These are phyloP conservation scores for Coemansia sp. DNA, from an alignment of 192 early-diverging fungal species.

Conservation along the genomic window DNA sequence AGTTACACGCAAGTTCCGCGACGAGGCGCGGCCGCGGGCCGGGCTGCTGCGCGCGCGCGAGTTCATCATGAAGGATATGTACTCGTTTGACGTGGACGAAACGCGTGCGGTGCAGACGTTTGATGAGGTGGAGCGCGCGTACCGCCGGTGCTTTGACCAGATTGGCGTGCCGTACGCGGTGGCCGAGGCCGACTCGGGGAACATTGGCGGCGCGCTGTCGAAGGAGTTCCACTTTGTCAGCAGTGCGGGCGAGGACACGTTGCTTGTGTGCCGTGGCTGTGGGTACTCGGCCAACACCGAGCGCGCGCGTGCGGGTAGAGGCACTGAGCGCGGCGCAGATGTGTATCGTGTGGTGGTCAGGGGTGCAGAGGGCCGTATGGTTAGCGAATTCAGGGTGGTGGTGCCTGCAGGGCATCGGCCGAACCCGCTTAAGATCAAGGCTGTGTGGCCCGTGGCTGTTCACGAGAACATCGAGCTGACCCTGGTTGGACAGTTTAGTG, in stretches of 20 bases:
- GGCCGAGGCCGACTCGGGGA: slow-evolving; percentile 89
- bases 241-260: slow-evolving; percentile 75
- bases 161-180: slow-evolving; percentile 82
- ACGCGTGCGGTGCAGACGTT: slow-evolving; percentile 74
- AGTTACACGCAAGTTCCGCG: slow-evolving; percentile 81
- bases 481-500: background rate
- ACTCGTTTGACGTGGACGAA: slow-evolving; percentile 77
- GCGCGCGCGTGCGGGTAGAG: slow-evolving; percentile 47
- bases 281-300: slow-evolving; percentile 87
- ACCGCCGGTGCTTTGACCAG: slow-evolving; percentile 68
- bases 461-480: background rate
- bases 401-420: slow-evolving; percentile 22
- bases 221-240: slow-evolving; percentile 89
- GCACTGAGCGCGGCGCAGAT: background rate
- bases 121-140: slow-evolving; percentile 69
- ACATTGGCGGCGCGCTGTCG: slow-evolving; percentile 84
- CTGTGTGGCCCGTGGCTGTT: slow-evolving; percentile 3
- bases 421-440: slow-evolving; percentile 33
- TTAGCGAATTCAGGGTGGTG: slow-evolving; percentile 4
- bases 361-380: background rate
- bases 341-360: background rate
- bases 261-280: slow-evolving; percentile 71
- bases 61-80: slow-evolving; percentile 97
- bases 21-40: slow-evolving; percentile 78
- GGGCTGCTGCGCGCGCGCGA: slow-evolving; percentile 85